phyloP scores from a whole-genome alignment of 495 filamentous ascomycete genomes.

The Penicillium verhagenii region DNA sequence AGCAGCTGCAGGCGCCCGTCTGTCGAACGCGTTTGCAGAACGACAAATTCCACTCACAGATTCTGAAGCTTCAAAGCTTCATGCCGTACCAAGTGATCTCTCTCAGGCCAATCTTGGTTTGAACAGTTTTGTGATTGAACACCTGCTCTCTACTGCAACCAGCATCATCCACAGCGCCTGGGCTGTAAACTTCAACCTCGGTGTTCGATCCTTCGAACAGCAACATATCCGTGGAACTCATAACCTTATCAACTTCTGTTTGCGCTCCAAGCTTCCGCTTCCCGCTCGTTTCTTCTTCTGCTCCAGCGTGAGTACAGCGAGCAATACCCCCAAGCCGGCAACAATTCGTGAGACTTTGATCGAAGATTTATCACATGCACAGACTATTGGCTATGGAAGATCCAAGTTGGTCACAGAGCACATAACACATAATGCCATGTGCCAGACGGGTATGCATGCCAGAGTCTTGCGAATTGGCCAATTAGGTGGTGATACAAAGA shows the following conservation, averaged over 20 bases:
- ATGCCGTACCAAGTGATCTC: slow-evolving; percentile 24
- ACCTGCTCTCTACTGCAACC: slow-evolving; percentile 44
- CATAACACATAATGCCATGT: slow-evolving; percentile 44
- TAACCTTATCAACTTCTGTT: slow-evolving; percentile 59
- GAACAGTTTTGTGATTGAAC: slow-evolving; percentile 26
- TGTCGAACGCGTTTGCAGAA: slow-evolving; percentile 20
- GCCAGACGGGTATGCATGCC: slow-evolving; percentile 29
- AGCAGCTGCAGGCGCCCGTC: slow-evolving; percentile 22
- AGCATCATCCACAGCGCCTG: slow-evolving; percentile 63
- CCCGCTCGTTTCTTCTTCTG: slow-evolving; percentile 55
- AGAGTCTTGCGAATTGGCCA: slow-evolving; percentile 60
- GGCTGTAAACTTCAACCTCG: slow-evolving; percentile 72
- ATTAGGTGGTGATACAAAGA: slow-evolving; percentile 54
- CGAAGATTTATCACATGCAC: slow-evolving; percentile 46
- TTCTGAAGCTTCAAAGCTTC: slow-evolving; percentile 18
- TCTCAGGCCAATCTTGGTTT: slow-evolving; percentile 48
- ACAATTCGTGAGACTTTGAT: slow-evolving; percentile 50
- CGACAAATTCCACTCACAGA: slow-evolving; percentile 20
- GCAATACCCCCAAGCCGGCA: slow-evolving; percentile 27
- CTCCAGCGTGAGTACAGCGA: slow-evolving; percentile 56
- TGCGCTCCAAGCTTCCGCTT: slow-evolving; percentile 30
- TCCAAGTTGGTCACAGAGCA: slow-evolving; percentile 66
- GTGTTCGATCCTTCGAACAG: slow-evolving; percentile 56
- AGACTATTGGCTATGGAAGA: slow-evolving; percentile 56
- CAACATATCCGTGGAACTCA: slow-evolving; percentile 58